phyloP scores from a whole-genome alignment of 331 rosid species.

The Rosa hybrid region DNA sequence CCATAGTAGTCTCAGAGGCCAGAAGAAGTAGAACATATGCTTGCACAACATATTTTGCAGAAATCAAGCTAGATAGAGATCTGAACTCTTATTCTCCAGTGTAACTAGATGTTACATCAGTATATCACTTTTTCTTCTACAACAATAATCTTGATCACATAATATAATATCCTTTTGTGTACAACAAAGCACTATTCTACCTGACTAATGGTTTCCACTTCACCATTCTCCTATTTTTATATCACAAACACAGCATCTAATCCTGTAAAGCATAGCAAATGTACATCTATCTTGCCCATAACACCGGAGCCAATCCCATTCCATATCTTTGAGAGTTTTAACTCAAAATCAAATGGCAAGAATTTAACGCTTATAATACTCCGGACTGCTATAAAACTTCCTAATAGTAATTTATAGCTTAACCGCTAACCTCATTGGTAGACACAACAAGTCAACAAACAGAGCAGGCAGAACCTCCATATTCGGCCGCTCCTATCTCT shows the following conservation, averaged over 20 bases:
- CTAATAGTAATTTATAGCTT: too few species aligned
- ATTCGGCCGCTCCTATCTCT: not conserved
- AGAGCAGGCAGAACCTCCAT: slow-evolving; percentile 15
- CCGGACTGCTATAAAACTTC: too few species aligned
- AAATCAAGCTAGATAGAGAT: not conserved
- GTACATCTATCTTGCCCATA: not conserved
- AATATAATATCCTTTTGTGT: not conserved
- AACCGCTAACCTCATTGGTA: not conserved
- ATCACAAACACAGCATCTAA: not conserved
- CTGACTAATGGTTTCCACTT: not conserved
- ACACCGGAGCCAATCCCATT: not conserved
- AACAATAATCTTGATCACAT: not conserved
- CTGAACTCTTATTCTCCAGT: not conserved
- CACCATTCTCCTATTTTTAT: not conserved
- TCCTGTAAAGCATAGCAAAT: not conserved
- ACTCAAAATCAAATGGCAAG: not conserved
- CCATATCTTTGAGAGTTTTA: not conserved
- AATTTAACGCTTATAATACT: too few species aligned
- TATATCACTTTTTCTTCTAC: not conserved
- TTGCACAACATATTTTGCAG: not conserved
- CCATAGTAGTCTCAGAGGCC: not conserved
- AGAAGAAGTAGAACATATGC: not conserved
- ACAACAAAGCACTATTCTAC: not conserved
- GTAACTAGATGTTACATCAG: not conserved
- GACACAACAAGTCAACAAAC: not conserved